These are phyloP conservation scores for Pythium oligandrum DNA, from an alignment of 352 stramenopile genomes.

Conservation along the genomic window DNA sequence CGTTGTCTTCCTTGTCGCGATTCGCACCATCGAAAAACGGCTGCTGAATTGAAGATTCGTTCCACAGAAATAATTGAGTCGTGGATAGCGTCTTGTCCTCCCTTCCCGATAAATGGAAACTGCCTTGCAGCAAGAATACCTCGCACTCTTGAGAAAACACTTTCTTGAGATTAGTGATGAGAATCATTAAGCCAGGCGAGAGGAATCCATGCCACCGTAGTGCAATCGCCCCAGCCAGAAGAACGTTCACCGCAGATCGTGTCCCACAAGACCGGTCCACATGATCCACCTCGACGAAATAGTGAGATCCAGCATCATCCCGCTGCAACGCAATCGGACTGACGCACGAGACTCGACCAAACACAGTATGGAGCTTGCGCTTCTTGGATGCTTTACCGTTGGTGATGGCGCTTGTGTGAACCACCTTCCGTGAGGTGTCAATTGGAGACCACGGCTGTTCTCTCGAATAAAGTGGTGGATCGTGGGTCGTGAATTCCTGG, in stretches of 20 bases:
- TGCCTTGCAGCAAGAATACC: conserved; percentile 54
- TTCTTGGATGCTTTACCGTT: conserved; percentile 17
- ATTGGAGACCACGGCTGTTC: background rate
- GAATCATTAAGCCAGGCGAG: conserved; percentile 26
- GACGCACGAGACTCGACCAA: conserved; percentile 42
- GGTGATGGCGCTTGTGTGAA: background rate
- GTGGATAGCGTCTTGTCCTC: too few species aligned
- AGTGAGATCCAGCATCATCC: conserved; percentile 35
- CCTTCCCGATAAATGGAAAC: background rate
- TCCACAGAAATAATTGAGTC: too few species aligned
- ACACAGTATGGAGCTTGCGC: conserved; percentile 30
- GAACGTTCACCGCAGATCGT: conserved; percentile 33
- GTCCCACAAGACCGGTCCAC: background rate
- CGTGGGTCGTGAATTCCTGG: background rate
- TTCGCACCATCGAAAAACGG: too few species aligned
- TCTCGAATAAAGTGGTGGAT: background rate
- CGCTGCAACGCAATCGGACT: conserved; percentile 52
- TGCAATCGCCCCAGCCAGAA: conserved; percentile 31
- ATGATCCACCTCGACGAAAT: conserved; percentile 59
- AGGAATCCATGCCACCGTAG: conserved; percentile 50
- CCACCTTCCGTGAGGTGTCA: background rate
- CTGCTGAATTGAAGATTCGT: too few species aligned
- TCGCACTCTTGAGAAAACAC: conserved; percentile 55
- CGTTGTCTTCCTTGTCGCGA: too few species aligned
- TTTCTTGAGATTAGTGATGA: conserved; percentile 64